A percentile compares a stretch with the other conserved stretches of the same genome.
These are phyloP conservation scores for Dothidotthia symphoricarpi DNA, from an alignment of 2,329 filamentous ascomycete species.

Conservation along the genomic window DNA sequence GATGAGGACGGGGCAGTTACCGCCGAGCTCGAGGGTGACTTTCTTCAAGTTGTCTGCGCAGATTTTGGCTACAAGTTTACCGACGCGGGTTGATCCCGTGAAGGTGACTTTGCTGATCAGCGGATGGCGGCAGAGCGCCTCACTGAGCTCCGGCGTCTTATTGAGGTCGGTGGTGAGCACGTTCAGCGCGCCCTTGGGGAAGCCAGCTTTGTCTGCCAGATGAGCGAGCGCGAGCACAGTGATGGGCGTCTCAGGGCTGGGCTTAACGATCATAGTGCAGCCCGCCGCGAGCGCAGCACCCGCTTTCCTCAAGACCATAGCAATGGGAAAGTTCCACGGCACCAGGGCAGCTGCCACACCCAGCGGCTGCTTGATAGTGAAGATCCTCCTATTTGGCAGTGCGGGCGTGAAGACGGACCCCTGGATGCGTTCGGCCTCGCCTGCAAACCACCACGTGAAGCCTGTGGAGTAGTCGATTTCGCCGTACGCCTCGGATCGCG, in stretches of 20 bases:
- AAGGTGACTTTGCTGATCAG: constrained; percentile 63
- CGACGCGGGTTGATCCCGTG: constrained; percentile 58
- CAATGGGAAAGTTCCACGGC: constrained; percentile 71
- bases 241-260: constrained; percentile 44
- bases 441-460: constrained; percentile 59
- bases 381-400: constrained; percentile 61
- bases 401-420: constrained; percentile 62
- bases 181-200: constrained; percentile 60
- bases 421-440: constrained; percentile 61
- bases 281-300: constrained; percentile 68
- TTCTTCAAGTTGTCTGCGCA: constrained; percentile 63
- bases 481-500: constrained; percentile 52
- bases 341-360: constrained; percentile 67
- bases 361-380: constrained; percentile 73
- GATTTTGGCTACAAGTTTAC: constrained; percentile 60
- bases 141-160: constrained; percentile 55
- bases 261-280: constrained; percentile 66
- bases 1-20: constrained; percentile 64
- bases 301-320: constrained; percentile 67
- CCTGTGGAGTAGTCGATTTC: constrained; percentile 56
- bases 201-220: constrained; percentile 43
- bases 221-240: constrained; percentile 40
- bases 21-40: constrained; percentile 62
- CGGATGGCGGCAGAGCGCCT: constrained; percentile 57
- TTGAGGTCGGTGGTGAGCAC: constrained; percentile 60